Evolutionary conservation across 345 rosid genomes (phyloP).

Genomic region (Crucihimalaya himalaica): DNA sequence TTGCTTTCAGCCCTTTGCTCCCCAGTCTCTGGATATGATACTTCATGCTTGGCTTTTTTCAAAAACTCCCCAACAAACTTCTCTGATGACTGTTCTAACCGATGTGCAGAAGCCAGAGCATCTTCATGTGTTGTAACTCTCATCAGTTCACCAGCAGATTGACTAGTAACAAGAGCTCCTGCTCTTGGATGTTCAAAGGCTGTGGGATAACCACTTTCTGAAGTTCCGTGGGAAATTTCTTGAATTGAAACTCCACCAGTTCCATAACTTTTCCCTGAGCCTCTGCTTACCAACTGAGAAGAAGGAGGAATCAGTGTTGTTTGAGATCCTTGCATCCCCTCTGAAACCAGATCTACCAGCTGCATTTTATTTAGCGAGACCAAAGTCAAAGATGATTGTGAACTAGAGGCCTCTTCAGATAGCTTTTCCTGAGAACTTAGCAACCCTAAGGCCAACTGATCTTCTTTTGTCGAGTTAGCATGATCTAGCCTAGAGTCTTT

Average conservation of each 20-base stretch:
- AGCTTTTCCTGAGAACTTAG: constrained; percentile 42
- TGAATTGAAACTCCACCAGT: constrained; percentile 40
- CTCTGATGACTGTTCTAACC: constrained; percentile 60
- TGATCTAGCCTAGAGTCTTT: constrained; percentile 42
- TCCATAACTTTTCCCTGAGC: constrained; percentile 36
- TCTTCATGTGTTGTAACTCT: constrained; percentile 45
- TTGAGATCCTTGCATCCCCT: constrained; percentile 47
- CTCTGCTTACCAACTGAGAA: constrained; percentile 52
- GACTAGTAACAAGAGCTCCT: constrained; percentile 40
- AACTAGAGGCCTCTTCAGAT: constrained; percentile 44
- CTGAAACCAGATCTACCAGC: constrained; percentile 43
- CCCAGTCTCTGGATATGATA: constrained; percentile 50
- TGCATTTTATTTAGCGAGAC: constrained; percentile 43
- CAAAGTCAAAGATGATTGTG: constrained; percentile 44
- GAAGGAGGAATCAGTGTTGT: constrained; percentile 57
- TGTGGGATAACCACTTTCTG: constrained; percentile 49
- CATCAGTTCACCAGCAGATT: constrained; percentile 40
- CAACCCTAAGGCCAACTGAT: constrained; percentile 28
- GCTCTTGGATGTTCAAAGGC: constrained; percentile 36
- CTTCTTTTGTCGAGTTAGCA: constrained; percentile 41
- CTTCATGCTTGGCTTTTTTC: constrained; percentile 60
- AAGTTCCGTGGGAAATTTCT: constrained; percentile 44
- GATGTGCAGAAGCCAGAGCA: constrained; percentile 67
- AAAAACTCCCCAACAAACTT: constrained; percentile 68
- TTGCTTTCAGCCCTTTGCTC: constrained; percentile 43